Conservation (phyloP, 1,139 yeast species). For the Geotrichum bryndzae region DNA sequence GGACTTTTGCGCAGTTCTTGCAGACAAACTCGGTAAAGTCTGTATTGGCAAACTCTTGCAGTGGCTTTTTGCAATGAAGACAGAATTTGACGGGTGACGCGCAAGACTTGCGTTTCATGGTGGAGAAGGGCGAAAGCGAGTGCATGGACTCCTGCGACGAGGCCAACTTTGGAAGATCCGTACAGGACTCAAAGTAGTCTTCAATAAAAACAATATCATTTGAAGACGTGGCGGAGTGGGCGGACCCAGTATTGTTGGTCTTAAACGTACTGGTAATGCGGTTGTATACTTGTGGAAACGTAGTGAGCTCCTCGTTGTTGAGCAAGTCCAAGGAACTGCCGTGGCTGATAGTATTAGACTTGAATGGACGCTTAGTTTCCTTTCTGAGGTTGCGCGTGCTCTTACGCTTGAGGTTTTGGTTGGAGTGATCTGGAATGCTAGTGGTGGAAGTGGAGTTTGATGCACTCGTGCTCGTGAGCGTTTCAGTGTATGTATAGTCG, state of each 20-base stretch:
- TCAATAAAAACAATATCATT: conserved; percentile 12
- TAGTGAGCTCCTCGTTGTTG: conserved; percentile 10
- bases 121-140: conserved; percentile 11
- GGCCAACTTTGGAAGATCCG: background rate
- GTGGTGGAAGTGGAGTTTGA: background rate
- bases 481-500: background rate
- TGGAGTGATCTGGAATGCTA: background rate
- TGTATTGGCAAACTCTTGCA: conserved; percentile 7
- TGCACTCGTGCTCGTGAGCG: background rate
- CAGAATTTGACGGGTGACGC: conserved; percentile 8
- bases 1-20: conserved; percentile 11
- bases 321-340: conserved; percentile 7
- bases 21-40: conserved; percentile 11
- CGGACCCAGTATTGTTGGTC: background rate
- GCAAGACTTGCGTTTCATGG: conserved; percentile 8
- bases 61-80: conserved; percentile 10
- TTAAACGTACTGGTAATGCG: background rate
- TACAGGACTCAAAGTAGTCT: conserved; percentile 9
- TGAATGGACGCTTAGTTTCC: background rate
- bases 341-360: background rate
- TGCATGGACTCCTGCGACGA: background rate
- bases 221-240: background rate
- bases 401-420: background rate
- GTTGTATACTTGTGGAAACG: conserved; percentile 15
- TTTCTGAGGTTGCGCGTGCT: background rate